Evolutionary conservation across 495 filamentous ascomycete species (phyloP), one percentile per base, ranked within the genome.

Genomic region (Xylaria flabelliformis): DNA sequence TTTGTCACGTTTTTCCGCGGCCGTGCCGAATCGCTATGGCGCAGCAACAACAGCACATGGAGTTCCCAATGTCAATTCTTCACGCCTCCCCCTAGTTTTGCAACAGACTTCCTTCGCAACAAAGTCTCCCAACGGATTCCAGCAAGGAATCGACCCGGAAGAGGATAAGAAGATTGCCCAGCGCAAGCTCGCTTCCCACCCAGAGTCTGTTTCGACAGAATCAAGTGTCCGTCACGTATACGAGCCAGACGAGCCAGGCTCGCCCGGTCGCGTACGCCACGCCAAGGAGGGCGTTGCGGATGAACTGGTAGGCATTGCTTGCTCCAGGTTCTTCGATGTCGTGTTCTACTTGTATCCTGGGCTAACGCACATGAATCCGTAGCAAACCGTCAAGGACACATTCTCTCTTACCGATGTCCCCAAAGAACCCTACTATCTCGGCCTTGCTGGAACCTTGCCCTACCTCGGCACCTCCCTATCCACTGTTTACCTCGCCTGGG

Each of bases 341-440:
- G 6, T 21, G 8, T 6, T 32, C 29, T n/a, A 10, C 26, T 46
- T n/a, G 1, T 42, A 13, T 39, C 19, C 66, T 17, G 42, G 42
- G 32, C 69, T 61, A 58, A 41, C 53, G 6, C 66, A 62, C 70
- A 29, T n/a, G 9, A 24, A 1, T 63, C 44, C 1, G 34, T 72
- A 98, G 95, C 83, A 89, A 85, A 90, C 88, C 1, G 90, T 98
- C 82, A 91, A 91, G 77, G 93, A 96, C n/a, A 96, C 95, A 13
- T 97, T 99, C 82, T 89, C 88, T 62, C 83, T 99, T 34, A 76
- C 82, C 34, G 86, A 85, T 4, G 95, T 98, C 29, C 96, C 96
- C 42, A 88, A 85, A 79, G 91, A 97, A 78, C 89, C 94, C 53
- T 90, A 93, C 69, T 86, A 85, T 76, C 87, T 99, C 72, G 97